These are phyloP conservation scores for Apiospora malaysiana DNA, from an alignment of 2,329 filamentous ascomycete genomes.

Conservation along the genomic window DNA sequence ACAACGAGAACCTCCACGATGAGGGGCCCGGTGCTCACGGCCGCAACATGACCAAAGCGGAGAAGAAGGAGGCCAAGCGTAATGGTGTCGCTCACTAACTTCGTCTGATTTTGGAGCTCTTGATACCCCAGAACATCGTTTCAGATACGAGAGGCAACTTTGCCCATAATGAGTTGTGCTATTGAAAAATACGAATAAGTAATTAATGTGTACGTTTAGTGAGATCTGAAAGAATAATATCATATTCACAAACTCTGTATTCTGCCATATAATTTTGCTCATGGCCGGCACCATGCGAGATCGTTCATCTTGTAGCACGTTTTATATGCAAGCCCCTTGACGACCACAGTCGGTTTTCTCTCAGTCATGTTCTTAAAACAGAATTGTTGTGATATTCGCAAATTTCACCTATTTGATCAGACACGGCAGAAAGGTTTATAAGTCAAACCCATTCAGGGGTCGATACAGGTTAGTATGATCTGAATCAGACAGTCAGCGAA, in stretches of 20 bases:
- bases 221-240: background rate
- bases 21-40: background rate
- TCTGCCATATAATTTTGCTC: too few relatives aligned
- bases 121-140: background rate
- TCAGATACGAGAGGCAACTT: background rate
- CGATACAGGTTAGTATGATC: too few relatives aligned
- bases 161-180: background rate
- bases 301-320: too few relatives aligned
- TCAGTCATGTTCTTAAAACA: too few relatives aligned
- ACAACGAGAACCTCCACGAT: background rate
- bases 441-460: too few relatives aligned
- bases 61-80: conserved; percentile 1
- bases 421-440: too few relatives aligned
- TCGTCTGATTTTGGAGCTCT: background rate
- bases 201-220: background rate
- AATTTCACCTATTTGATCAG: too few relatives aligned
- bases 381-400: too few relatives aligned
- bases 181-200: background rate
- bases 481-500: too few relatives aligned
- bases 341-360: too few relatives aligned
- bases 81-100: background rate
- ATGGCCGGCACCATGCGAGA: too few relatives aligned
- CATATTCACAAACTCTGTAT: background rate
- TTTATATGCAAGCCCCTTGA: too few relatives aligned
- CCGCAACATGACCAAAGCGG: background rate